Percentiles rank a stretch among this genome's conserved stretches.
Evolutionary conservation across 108 stramenopile species (phyloP).

Genomic region (Conticribra weissflogii): DNA sequence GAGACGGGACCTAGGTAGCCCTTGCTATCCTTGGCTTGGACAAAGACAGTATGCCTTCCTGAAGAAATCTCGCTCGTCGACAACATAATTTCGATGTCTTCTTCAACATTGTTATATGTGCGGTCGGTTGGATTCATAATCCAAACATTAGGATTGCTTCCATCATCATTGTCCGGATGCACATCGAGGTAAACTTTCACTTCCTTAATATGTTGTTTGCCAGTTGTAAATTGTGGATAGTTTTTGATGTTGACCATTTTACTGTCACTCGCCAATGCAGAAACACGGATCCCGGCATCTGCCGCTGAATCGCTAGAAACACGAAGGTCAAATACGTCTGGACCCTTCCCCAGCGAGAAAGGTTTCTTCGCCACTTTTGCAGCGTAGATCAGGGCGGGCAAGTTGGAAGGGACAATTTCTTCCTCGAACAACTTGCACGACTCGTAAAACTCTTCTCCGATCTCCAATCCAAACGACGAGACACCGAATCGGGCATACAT

Average conservation of each 20-base stretch:
- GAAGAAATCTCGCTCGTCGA: conserved; percentile 7
- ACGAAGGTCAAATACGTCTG: conserved; percentile 40
- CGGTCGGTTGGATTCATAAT: conserved; percentile 5
- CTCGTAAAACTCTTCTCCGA: conserved; percentile 53
- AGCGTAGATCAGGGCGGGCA: conserved; percentile 40
- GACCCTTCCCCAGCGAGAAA: conserved; percentile 43
- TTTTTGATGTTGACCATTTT: conserved; percentile 30
- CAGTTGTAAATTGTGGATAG: conserved; percentile 16
- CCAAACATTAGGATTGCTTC: neutral
- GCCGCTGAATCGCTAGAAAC: neutral
- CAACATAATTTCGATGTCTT: neutral
- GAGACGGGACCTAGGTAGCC: conserved; percentile 50
- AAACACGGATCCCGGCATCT: conserved; percentile 10
- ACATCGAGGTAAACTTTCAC: conserved; percentile 28
- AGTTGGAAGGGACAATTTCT: conserved; percentile 30
- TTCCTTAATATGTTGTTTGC: conserved; percentile 14
- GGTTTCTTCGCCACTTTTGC: conserved; percentile 45
- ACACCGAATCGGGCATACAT: conserved; percentile 52
- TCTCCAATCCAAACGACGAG: conserved; percentile 51
- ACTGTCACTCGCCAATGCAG: conserved; percentile 27
- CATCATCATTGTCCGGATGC: conserved; percentile 18
- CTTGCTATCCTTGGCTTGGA: conserved; percentile 49
- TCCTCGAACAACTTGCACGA: conserved; percentile 50
- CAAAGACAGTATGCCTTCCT: conserved; percentile 37
- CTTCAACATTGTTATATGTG: conserved; percentile 4